Base-by-base conservation (phyloP, 176 grass and related monocot species). In the Rhynchospora breviuscula region DNA sequence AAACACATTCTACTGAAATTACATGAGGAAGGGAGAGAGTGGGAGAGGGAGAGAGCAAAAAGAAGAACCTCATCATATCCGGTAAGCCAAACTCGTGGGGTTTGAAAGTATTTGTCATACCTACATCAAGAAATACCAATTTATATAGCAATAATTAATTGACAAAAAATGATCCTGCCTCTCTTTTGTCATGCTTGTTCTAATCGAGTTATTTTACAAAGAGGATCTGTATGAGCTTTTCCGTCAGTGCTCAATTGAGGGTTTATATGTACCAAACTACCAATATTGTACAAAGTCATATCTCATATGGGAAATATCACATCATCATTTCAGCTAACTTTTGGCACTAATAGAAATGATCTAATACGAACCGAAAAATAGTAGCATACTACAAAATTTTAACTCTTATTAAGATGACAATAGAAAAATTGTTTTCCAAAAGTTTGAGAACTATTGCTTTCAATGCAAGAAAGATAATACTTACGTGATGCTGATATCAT, bases 401-500 rank as follows among this genome's bases (percentile, higher is more conserved):
- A 15, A 77, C 51, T 54, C 70, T 12, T 72, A 31, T 56, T 14
- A 15, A 77, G 25, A 77, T 56, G 13, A 9, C 51, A 56, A 53
- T 77, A 5, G 11, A 14, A 56, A 76, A 54, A 56, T 33, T 77
- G 4, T 11, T 77, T 31, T 77, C 31, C 5, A 26, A 56, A 53
- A 31, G 35, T 77, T 56, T 54, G 14, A 56, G 4, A 76, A 19
- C 10, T 7, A 25, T 46, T 51, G 4, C 21, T 75, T 52, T 52
- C 9, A 15, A 52, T 76, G 22, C 5, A 76, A 29, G n/a, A 29
- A 52, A 75, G 47, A 77, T 76, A 63, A 82, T 85, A 53, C 93
- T 95, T 90, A 98, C 93, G 96, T 95, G 71, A 98, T 95, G 88
- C 96, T 95, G 79, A 98, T 83, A 85, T 98, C 96, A 79, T 98